These are phyloP conservation scores for Xylaria intraflava DNA, from an alignment of 495 filamentous ascomycete genomes.

Conservation along the genomic window DNA sequence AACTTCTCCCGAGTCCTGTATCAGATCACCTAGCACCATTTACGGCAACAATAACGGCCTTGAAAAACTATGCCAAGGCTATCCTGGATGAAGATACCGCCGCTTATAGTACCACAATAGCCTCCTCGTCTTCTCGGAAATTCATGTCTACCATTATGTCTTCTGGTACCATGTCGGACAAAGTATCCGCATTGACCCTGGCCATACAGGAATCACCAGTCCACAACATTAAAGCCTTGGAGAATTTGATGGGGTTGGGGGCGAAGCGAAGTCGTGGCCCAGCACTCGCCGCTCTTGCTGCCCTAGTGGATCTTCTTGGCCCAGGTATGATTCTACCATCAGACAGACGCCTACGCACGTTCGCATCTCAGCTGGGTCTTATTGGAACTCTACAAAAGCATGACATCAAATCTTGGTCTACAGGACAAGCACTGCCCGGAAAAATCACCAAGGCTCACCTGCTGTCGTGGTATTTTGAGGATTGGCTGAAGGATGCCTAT, in stretches of 20 bases:
- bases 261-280: slow-evolving; percentile 89
- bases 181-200: slow-evolving; percentile 88
- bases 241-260: slow-evolving; percentile 70
- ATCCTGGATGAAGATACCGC: slow-evolving; percentile 67
- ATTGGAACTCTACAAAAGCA: slow-evolving; percentile 57
- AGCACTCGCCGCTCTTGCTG: slow-evolving; percentile 82
- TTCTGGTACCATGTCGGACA: slow-evolving; percentile 91
- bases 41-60: slow-evolving; percentile 55
- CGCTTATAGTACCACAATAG: slow-evolving; percentile 47
- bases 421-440: slow-evolving; percentile 59
- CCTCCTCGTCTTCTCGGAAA: slow-evolving; percentile 73
- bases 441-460: slow-evolving; percentile 66
- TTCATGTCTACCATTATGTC: slow-evolving; percentile 97
- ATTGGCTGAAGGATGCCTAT: slow-evolving; percentile 86
- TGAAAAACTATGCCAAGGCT: slow-evolving; percentile 67
- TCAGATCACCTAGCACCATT: slow-evolving; percentile 46
- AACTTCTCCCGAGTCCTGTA: slow-evolving; percentile 41
- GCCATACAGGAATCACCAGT: slow-evolving; percentile 92
- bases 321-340: slow-evolving; percentile 77
- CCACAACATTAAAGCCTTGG: slow-evolving; percentile 82
- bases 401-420: slow-evolving; percentile 52
- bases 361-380: slow-evolving; percentile 73
- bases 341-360: slow-evolving; percentile 71
- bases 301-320: slow-evolving; percentile 87
- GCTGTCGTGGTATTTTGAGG: slow-evolving; percentile 86